Percentiles rank a stretch among this genome's conserved stretches.
Evolutionary conservation across 441 rosid genomes (phyloP).

Genomic region (Pelargonium myrrhifolium): DNA sequence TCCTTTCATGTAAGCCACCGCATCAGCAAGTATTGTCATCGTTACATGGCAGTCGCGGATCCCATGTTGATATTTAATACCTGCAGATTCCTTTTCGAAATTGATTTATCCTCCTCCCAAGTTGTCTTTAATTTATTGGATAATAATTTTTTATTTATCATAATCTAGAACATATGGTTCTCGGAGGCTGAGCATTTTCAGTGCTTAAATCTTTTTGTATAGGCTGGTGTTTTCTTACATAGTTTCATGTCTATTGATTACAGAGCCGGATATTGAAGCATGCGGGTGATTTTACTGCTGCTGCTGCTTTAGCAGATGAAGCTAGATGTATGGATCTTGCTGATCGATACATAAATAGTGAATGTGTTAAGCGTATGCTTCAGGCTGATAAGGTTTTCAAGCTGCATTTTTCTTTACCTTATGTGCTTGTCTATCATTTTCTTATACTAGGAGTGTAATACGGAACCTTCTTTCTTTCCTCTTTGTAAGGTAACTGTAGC

Average conservation of each 20-base stretch:
- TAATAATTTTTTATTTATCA: too few relatives aligned
- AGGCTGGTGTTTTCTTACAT: too few relatives aligned
- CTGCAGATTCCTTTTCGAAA: too few relatives aligned
- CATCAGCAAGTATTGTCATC: too few relatives aligned
- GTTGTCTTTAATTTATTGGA: too few relatives aligned
- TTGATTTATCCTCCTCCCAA: too few relatives aligned
- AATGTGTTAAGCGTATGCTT: slow-evolving; percentile 97
- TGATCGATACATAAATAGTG: slow-evolving; percentile 91
- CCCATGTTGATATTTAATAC: too few relatives aligned
- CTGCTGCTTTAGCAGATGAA: slow-evolving; percentile 98
- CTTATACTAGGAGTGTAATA: not conserved
- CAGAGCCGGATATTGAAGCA: slow-evolving; percentile 99
- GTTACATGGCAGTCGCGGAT: too few relatives aligned
- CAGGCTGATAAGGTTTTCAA: slow-evolving; percentile 92
- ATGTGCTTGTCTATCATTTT: not conserved
- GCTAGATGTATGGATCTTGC: slow-evolving; percentile 99
- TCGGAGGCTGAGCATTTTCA: too few relatives aligned
- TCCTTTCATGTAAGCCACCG: too few relatives aligned
- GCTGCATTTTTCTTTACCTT: slow-evolving; percentile 8
- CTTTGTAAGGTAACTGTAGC: slow-evolving; percentile 67
- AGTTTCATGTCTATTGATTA: slow-evolving; percentile 12
- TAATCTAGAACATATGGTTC: too few relatives aligned
- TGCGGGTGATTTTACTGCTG: slow-evolving; percentile 89
- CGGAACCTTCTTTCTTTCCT: not conserved
- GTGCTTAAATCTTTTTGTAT: too few relatives aligned